Percentiles rank a stretch among this genome's conserved stretches.
Conservation (phyloP, 2,329 filamentous ascomycete species). For the Beauveria sp. region DNA sequence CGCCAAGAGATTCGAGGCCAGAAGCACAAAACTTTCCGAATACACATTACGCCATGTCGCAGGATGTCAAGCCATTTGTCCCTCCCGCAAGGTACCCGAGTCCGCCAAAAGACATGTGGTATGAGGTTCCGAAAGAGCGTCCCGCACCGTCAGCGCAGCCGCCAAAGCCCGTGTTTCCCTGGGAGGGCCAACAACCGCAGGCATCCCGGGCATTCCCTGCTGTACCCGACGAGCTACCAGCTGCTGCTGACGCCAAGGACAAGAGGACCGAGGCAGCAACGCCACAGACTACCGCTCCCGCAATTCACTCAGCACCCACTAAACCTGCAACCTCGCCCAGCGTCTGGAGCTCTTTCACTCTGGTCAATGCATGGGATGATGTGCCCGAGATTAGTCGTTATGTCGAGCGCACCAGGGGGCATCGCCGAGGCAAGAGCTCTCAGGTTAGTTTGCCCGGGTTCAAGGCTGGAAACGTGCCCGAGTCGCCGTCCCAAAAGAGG, state of each 20-base stretch:
- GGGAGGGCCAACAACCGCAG: constrained; percentile 65
- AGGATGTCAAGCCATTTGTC: constrained; percentile 65
- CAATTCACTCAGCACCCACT: not conserved
- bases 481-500: constrained; percentile 5
- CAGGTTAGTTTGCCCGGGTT: constrained; percentile 21
- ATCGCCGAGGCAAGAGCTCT: constrained; percentile 31
- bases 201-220: constrained; percentile 53
- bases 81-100: constrained; percentile 72
- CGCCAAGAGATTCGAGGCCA: constrained; percentile 61
- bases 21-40: constrained; percentile 80
- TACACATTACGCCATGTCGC: constrained; percentile 76
- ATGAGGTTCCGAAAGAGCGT: constrained; percentile 63
- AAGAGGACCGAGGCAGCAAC: constrained; percentile 4
- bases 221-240: constrained; percentile 13
- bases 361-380: constrained; percentile 87
- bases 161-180: constrained; percentile 75
- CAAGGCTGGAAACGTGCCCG: not conserved
- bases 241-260: constrained; percentile 16
- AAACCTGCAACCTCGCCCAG: constrained; percentile 36
- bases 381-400: constrained; percentile 83
- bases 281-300: constrained; percentile 14
- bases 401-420: constrained; percentile 66
- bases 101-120: constrained; percentile 83
- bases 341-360: constrained; percentile 66
- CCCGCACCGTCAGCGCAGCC: constrained; percentile 46